phyloP scores from a whole-genome alignment of 345 rosid genomes.

The Populus nigra region DNA sequence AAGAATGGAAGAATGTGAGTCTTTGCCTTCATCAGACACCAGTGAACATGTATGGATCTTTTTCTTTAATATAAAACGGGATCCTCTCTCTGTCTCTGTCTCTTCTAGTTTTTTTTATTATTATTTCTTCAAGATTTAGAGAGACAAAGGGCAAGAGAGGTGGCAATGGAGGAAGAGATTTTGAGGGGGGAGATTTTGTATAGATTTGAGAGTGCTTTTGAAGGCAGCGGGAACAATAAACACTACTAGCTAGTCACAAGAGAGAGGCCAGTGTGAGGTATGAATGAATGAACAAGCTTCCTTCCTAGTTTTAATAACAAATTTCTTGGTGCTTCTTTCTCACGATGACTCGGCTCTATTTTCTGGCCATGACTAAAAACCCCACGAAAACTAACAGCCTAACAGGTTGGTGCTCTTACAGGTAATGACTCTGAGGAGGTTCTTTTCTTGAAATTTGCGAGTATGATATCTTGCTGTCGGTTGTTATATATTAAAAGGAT shows the following conservation, averaged over 20 bases:
- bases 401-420: too few species aligned
- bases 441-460: too few species aligned
- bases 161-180: background rate
- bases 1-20: conserved; percentile 21
- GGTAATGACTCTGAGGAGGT: too few species aligned
- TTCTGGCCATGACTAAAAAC: background rate
- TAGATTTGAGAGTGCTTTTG: background rate
- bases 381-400: too few species aligned
- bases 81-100: background rate
- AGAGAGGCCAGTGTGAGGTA: background rate
- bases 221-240: background rate
- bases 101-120: background rate
- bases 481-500: too few species aligned
- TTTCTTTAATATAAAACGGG: background rate
- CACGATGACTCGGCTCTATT: background rate
- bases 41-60: conserved; percentile 9
- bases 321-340: background rate
- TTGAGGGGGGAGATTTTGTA: background rate
- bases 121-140: background rate
- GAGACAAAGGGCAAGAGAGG: background rate
- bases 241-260: background rate
- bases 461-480: too few species aligned
- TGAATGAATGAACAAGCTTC: background rate
- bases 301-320: background rate
- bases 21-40: conserved; percentile 39